Evolutionary conservation across 805 yeast genomes (phyloP).

Genomic region (Cyberlindnera mycetangii): DNA sequence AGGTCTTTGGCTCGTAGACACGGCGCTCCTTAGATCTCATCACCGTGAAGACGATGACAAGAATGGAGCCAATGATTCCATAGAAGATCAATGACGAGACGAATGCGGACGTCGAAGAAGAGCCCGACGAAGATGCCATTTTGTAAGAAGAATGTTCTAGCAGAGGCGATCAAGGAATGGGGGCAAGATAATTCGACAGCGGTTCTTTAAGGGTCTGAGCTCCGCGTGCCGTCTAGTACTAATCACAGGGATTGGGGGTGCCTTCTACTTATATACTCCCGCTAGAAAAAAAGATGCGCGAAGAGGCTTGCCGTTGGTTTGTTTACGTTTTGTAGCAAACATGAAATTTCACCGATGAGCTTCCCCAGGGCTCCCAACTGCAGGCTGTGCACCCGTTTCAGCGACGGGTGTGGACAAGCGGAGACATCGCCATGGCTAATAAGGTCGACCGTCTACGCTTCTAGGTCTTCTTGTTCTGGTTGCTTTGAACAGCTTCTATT

Average conservation of each 20-base stretch:
- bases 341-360: conserved; percentile 14
- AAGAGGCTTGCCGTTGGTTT: conserved; percentile 5
- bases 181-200: background rate
- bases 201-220: background rate
- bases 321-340: conserved; percentile 16
- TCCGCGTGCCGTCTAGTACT: background rate
- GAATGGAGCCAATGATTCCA: conserved; percentile 50
- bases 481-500: no score
- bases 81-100: conserved; percentile 70
- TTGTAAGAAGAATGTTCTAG: conserved; percentile 2
- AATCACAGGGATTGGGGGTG: background rate
- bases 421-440: no score
- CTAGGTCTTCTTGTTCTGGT: no score
- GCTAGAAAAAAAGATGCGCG: conserved; percentile 5
- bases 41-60: conserved; percentile 60
- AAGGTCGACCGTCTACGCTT: no score
- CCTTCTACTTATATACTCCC: background rate
- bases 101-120: conserved; percentile 72
- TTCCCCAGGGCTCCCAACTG: background rate
- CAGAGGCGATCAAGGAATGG: no score
- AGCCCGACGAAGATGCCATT: conserved; percentile 26
- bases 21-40: conserved; percentile 64
- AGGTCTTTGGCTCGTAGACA: conserved; percentile 79
- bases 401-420: background rate
- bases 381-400: background rate